phyloP scores from a whole-genome alignment of 805 yeast genomes.

The Starmerella bacillaris region DNA sequence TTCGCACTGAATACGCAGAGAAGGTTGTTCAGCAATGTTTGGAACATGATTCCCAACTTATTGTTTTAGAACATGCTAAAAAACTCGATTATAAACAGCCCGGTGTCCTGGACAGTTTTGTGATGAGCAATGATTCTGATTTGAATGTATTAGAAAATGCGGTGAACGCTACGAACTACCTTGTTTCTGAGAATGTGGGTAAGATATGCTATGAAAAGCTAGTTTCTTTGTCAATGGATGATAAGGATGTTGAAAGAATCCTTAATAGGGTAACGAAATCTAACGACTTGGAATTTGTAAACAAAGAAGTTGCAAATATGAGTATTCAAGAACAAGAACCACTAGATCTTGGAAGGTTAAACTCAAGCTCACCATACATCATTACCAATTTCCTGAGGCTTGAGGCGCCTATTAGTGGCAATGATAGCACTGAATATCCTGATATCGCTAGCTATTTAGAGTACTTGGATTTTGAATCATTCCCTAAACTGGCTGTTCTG shows the following conservation, averaged over 20 bases:
- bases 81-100: not conserved
- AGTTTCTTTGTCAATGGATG: constrained; percentile 3
- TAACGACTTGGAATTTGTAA: too few relatives aligned
- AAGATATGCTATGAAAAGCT: constrained; percentile 3
- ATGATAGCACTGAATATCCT: too few relatives aligned
- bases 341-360: too few relatives aligned
- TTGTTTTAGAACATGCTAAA: not conserved
- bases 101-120: constrained; percentile 1
- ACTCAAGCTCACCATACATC: too few relatives aligned
- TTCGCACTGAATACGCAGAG: not conserved
- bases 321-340: too few relatives aligned
- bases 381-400: too few relatives aligned
- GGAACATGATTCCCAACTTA: not conserved
- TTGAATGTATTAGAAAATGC: constrained; percentile 6
- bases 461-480: too few relatives aligned
- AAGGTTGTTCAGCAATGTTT: not conserved
- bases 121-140: not conserved
- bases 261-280: constrained; percentile 6
- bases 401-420: too few relatives aligned
- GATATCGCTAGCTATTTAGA: too few relatives aligned
- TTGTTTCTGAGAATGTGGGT: constrained; percentile 7
- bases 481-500: too few relatives aligned
- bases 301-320: too few relatives aligned
- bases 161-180: constrained; percentile 5
- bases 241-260: not conserved